Base-by-base conservation (phyloP, 768 basidiomycete genomes). In the Saitozyma podzolica region DNA sequence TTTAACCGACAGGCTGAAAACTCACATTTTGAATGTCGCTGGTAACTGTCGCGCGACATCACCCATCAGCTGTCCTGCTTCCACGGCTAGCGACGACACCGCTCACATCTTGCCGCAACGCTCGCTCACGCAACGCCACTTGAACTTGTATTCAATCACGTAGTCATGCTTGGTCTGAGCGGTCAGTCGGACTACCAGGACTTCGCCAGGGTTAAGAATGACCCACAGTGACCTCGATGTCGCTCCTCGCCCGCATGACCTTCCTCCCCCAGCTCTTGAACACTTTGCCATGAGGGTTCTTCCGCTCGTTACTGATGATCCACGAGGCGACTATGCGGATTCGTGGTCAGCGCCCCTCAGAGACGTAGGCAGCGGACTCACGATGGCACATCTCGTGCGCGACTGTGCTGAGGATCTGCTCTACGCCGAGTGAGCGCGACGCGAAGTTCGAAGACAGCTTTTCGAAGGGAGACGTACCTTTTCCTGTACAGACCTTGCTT, bases 381-480 rank as follows among this genome's bases (percentile, higher is more conserved):
- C 76, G 78, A 80, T 93, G 92, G 70, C 91, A 93, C 91, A 93
- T 92, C 77, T 94, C 92, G 69, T 94, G 92, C 40, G 89, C 86
- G 11, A 94, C 80, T 0, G 91, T 93, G 70, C 88, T 87, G 42
- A 88, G 83, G 54, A 93, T 88, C 45, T 90, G 85, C 58, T 90
- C 91, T 92, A n/a, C 6, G 10, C 11, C n/a, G 2, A 47, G 45
- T 17, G 13, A 47, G 11, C 13, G 45, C n/a, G 13, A 11, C n/a
- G 16, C 9, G 43, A 4, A 19, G 40, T 63, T 45, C 61, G 48
- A 10, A 57, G 11, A 55, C 17, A 40, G 37, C 11, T 54, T 8
- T 20, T 8, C 4, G 13, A 19, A 20, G n/a, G 20, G 14, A 8
- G 40, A 62, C 82, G 61, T 60, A 90, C 91, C 89, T 67, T 89